A percentile compares a stretch with the other conserved stretches of the same genome.
Conservation (phyloP, 2,329 filamentous ascomycete genomes). For the Dactylella cylindrospora region DNA sequence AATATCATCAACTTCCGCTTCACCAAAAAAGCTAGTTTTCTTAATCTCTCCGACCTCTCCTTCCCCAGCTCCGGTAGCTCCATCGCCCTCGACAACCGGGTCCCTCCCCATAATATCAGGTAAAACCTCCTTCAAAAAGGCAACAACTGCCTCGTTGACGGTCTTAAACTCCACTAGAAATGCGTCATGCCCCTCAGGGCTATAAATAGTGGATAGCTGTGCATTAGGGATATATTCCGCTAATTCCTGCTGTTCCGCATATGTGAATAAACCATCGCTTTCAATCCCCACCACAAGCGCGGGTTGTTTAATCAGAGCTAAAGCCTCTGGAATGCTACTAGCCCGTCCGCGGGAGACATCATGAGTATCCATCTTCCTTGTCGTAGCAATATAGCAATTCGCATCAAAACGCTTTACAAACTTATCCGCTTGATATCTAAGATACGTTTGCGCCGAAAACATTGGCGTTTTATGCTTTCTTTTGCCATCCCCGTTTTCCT, state of each 20-base stretch:
- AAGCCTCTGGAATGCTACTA: conserved; percentile 67
- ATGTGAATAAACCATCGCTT: conserved; percentile 93
- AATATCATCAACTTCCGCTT: conserved; percentile 31
- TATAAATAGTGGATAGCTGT: conserved; percentile 81
- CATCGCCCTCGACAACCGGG: background rate
- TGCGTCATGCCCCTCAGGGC: conserved; percentile 91
- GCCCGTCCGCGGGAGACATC: conserved; percentile 80
- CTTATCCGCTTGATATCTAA: conserved; percentile 93
- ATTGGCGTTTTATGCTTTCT: conserved; percentile 57
- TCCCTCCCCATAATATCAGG: conserved; percentile 80
- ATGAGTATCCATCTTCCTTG: conserved; percentile 94
- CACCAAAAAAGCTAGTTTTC: conserved; percentile 41
- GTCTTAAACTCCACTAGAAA: conserved; percentile 97
- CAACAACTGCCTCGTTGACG: conserved; percentile 83
- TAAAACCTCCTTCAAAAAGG: conserved; percentile 77
- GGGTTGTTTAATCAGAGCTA: conserved; percentile 82
- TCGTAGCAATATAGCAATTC: conserved; percentile 99
- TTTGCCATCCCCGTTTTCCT: conserved; percentile 50
- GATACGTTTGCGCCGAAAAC: conserved; percentile 96
- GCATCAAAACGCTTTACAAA: conserved; percentile 97
- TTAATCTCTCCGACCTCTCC: conserved; percentile 32
- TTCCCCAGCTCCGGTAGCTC: background rate
- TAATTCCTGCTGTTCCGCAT: conserved; percentile 91
- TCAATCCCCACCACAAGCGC: conserved; percentile 91
- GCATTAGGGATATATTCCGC: conserved; percentile 77